Conservation (phyloP, 2,329 filamentous ascomycete genomes). For the Aspergillus sp. region DNA sequence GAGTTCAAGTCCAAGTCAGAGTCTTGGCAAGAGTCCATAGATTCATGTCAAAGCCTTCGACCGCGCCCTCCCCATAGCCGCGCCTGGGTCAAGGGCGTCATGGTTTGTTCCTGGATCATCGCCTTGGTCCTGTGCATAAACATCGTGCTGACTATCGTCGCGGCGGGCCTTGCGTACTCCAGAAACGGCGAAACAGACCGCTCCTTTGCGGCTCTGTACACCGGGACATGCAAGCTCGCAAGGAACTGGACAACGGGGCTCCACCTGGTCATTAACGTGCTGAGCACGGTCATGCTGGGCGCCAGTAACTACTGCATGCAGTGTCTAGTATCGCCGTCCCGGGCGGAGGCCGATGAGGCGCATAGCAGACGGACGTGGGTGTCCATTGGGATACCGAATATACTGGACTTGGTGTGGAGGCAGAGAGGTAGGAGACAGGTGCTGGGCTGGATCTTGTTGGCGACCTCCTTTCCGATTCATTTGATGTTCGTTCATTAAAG, state of each 20-base stretch:
- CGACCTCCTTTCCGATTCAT: slow-evolving; percentile 5
- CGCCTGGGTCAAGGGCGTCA: slow-evolving; percentile 12
- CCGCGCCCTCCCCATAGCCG: neutral
- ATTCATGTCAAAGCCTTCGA: neutral
- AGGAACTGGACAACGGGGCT: slow-evolving; percentile 23
- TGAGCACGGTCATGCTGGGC: slow-evolving; percentile 47
- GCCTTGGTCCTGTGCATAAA: slow-evolving; percentile 8
- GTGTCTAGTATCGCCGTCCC: slow-evolving; percentile 50
- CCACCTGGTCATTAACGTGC: slow-evolving; percentile 51
- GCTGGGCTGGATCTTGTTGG: neutral
- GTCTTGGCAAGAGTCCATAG: neutral
- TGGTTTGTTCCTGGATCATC: slow-evolving; percentile 4
- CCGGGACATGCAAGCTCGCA: slow-evolving; percentile 9
- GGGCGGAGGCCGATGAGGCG: slow-evolving; percentile 50
- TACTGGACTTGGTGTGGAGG: neutral
- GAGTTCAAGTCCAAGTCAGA: neutral
- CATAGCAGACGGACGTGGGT: slow-evolving; percentile 46
- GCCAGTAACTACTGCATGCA: slow-evolving; percentile 57
- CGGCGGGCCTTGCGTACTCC: slow-evolving; percentile 7
- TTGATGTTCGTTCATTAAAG: neutral
- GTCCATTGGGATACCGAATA: slow-evolving; percentile 40
- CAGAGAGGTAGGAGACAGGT: neutral
- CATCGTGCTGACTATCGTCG: slow-evolving; percentile 11
- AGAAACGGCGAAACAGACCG: neutral
- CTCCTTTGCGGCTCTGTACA: slow-evolving; percentile 7